Base-by-base conservation (phyloP, 139 green algal genomes). In the Haematococcus sp. region DNA sequence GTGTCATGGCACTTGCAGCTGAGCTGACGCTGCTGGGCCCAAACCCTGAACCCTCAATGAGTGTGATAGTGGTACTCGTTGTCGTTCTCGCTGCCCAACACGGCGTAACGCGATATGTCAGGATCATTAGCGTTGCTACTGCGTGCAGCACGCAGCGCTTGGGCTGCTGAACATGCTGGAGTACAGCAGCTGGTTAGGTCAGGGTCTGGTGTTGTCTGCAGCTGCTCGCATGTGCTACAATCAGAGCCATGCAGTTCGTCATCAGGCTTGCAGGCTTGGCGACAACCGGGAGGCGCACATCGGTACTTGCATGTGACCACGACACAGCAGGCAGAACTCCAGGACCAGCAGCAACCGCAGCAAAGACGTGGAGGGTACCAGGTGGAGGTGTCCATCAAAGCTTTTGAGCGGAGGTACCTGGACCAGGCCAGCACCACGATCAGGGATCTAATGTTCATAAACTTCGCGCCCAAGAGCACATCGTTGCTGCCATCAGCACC, bases 381-480 rank as follows among this genome's bases (percentile, higher is more conserved):
- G 27, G 2, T 77, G 11, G 43, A 71, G 27, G 70, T 85, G 25
- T 23, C 59, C 0, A 35, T 85, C 1, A 73, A 72, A 28, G 79
- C 70, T 2, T 85, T 80, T 64, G 79, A 85, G 71, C 60, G 75
- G 56, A 66, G 79, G 20, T 85, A 85, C 66, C 33, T 85, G 3
- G 35, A 81, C 17, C 51, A 58, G 43, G 79, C 79, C 28, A 75
- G 58, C 74, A 76, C 71, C n/a, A 49, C 52, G 25, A 67, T 85
- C 23, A 25, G 59, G 22, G 79, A 85, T 52, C 69, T 85, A 0
- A 34, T 79, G 16, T 61, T 81, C 33, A 70, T 85, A 1, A 73
- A 76, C 22, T 79, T 81, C 17, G 75, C 79, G 13, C 79, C 79
- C 11, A 81, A 85, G 59, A 54, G 43, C 32, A 56, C 40, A n/a